Base-by-base conservation (phyloP, 306 rosid species). In the Leucaena leucocephala region DNA sequence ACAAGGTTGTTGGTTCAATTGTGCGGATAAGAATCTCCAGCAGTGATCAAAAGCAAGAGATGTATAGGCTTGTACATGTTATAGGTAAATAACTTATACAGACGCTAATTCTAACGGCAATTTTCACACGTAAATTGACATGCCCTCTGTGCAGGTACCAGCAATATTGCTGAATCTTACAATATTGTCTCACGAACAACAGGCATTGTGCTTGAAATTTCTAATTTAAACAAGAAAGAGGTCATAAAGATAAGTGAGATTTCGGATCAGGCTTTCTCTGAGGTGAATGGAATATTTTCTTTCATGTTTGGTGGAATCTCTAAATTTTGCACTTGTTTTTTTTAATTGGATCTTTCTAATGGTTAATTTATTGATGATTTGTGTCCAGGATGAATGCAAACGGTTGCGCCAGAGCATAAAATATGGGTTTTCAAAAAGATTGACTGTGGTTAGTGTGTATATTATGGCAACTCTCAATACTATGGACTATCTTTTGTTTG, bases 1-100 rank as follows among this genome's bases (percentile, higher is more conserved):
- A 91, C 45, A 95, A 81, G 85, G 96, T 90, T 77, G 90, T 89
- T 77, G 99, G 98, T 76, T 91, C 98, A 70, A 77, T 93, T 85
- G 99, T 95, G 82, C 90, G 98, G 81, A 90, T 93, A 81, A 89
- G 89, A 88, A 74, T 91, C 72, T 84, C 92, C 74, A 82, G 83
- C 62, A 71, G 84, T 75, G 98, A 91, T 81, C 87, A 86, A 76
- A 95, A 93, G 85, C 96, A 87, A 66, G 99, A 93, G 63, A 83
- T 89, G 82, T 89, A 93, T 82, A 90, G 99, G 88, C 98, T 95
- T 89, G 99, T 91, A 68, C 98, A 90, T 85, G 93, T 95, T 82
- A 88, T 88, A 84, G 99, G 99, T 93, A 91, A 63, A 39, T 82
- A 71, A 49, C 73, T 58, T 58, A 19, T 34, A 70, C 49, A 64